Base-by-base conservation (phyloP, 768 basidiomycete species). In the Atractiella rhizophila region DNA sequence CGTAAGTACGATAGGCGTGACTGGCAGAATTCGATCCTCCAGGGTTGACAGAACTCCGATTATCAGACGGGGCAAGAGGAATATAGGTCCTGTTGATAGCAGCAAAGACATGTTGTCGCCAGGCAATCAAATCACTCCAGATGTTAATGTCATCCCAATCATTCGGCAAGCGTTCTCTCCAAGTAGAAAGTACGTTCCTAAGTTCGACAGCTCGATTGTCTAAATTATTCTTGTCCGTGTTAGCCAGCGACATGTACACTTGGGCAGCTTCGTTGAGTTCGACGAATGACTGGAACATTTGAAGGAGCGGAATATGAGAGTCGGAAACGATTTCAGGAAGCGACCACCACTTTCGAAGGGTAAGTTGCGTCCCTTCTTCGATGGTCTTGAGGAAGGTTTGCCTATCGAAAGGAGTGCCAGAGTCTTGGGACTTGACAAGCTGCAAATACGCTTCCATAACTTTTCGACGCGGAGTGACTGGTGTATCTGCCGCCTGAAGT, bases 261-360 rank as follows among this genome's bases (percentile, higher is more conserved):
- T 80, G 76, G 32, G 60, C 54, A 13, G 91, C 83, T 60, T 98
- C 91, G 54, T 82, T 78, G 4, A 98, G 67, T 59, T 98, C 91
- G 29, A 98, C 86, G 50, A 91, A 91, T 57, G 96, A 91, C 58
- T 98, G 91, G 65, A 96, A 98, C 57, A 91, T 79, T 56, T 96
- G 86, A 24, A 98, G 64, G 23, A 98, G 64, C 4, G 91, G 86
- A 11, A 96, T 68, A 57, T 98, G 91, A 2, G 83, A 83, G n/a
- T 71, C 66, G 2, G 83, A 83, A 34, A 94, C 66, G 35, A 81
- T 71, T 11, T 70, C 64, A 4, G 91, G 91, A 4, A 98, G 64
- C 38, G 73, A 73, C 40, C 76, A 70, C 91, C 91, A 98, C 66
- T 96, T 98, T 19, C 85, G 73, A 12, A 98, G 68, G 4, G 88